These are phyloP conservation scores for Immersiporthe knoxdaviesiana DNA, from an alignment of 2,329 filamentous ascomycete species.

Conservation along the genomic window DNA sequence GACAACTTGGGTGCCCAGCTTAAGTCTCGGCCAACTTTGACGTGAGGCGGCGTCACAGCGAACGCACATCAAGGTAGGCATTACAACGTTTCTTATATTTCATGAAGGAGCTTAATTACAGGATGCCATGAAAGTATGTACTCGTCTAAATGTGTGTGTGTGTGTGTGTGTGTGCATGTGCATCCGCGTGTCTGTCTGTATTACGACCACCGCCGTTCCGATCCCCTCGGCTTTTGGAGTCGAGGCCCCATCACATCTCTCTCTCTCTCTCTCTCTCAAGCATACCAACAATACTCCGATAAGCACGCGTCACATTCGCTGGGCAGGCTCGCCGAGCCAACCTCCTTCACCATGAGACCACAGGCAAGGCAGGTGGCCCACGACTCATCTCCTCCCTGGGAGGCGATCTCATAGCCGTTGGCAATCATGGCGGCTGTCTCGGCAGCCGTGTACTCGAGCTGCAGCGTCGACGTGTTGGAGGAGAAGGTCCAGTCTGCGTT, in stretches of 20 bases:
- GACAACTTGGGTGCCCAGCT: no score
- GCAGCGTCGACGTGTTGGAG: conserved; percentile 37
- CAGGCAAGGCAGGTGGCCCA: conserved; percentile 48
- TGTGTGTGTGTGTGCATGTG: no score
- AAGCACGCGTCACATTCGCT: conserved; percentile 42
- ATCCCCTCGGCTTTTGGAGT: not conserved
- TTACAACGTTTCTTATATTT: not conserved
- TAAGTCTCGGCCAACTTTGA: no score
- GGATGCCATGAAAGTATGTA: not conserved
- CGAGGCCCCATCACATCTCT: no score
- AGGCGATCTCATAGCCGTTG: conserved; percentile 45
- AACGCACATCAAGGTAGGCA: not conserved
- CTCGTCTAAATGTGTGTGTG: no score
- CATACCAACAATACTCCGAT: conserved; percentile 40
- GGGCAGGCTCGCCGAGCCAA: conserved; percentile 33
- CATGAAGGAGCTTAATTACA: not conserved
- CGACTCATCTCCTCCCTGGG: conserved; percentile 39
- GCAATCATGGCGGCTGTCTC: conserved; percentile 43
- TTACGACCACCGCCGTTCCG: not conserved
- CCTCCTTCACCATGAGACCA: conserved; percentile 41
- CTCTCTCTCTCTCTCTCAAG: no score
- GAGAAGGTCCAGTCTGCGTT: conserved; percentile 44
- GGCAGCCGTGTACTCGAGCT: conserved; percentile 40
- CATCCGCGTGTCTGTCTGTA: not conserved
- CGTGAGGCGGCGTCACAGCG: not conserved